These are phyloP conservation scores for Penicillium sclerotigenum DNA, from an alignment of 2,329 filamentous ascomycete genomes.

Conservation along the genomic window DNA sequence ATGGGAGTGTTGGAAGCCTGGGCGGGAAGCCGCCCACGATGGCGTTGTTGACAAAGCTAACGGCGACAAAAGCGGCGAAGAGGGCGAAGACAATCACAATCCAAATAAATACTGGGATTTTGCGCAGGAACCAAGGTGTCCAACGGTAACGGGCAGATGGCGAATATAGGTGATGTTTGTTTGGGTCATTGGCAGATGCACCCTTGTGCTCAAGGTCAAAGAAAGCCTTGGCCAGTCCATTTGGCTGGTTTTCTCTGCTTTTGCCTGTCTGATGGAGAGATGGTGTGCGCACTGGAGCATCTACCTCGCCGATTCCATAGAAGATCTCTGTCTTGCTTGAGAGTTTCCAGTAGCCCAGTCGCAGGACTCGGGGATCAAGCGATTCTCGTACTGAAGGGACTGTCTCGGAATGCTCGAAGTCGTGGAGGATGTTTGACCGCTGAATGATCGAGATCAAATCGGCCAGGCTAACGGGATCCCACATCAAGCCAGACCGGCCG, in stretches of 20 bases:
- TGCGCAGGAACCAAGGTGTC: slow-evolving; percentile 73
- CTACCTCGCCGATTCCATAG: slow-evolving; percentile 72
- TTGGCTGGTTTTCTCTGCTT: slow-evolving; percentile 28
- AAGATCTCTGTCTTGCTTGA: slow-evolving; percentile 67
- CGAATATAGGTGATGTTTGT: slow-evolving; percentile 52
- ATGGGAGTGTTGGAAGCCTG: slow-evolving; percentile 59
- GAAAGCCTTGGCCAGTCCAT: slow-evolving; percentile 34
- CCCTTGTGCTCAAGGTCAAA: slow-evolving; percentile 41
- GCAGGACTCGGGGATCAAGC: slow-evolving; percentile 58
- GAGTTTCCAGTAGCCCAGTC: slow-evolving; percentile 83
- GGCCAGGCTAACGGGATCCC: slow-evolving; percentile 79
- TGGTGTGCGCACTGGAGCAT: slow-evolving; percentile 49
- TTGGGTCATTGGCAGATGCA: slow-evolving; percentile 42
- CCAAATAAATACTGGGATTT: slow-evolving; percentile 63
- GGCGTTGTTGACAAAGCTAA: slow-evolving; percentile 71
- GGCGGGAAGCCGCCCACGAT: slow-evolving; percentile 71
- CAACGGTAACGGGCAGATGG: slow-evolving; percentile 61
- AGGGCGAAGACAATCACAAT: slow-evolving; percentile 59
- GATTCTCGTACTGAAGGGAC: slow-evolving; percentile 47
- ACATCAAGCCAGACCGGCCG: slow-evolving; percentile 71
- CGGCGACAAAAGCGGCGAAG: slow-evolving; percentile 67
- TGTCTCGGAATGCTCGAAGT: slow-evolving; percentile 68
- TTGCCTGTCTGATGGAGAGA: slow-evolving; percentile 32
- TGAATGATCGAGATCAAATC: slow-evolving; percentile 76
- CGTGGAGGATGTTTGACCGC: slow-evolving; percentile 71